A percentile compares a stretch with the other conserved stretches of the same genome.
phyloP scores from a whole-genome alignment of 352 stramenopile species.

The Phytopythium oedochilum region DNA sequence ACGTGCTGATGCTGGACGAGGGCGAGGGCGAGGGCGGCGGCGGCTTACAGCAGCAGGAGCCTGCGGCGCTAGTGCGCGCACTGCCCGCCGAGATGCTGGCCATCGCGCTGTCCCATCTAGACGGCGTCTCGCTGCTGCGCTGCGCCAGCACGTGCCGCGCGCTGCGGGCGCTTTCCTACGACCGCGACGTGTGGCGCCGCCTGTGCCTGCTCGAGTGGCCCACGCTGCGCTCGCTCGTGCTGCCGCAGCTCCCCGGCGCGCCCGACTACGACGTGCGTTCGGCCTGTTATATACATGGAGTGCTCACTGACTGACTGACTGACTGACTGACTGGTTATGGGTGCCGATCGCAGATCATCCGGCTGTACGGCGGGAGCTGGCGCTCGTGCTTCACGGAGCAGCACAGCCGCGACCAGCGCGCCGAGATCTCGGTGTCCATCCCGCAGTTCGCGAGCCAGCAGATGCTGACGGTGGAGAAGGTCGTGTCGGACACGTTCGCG shows the following conservation, averaged over 20 bases:
- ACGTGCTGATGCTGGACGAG: conserved; percentile 4
- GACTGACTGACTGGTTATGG: conserved; percentile 2
- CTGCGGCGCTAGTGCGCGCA: conserved; percentile 21
- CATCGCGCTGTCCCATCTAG: conserved; percentile 37
- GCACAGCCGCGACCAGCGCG: conserved; percentile 38
- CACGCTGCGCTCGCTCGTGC: conserved; percentile 41
- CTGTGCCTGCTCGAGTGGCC: conserved; percentile 60
- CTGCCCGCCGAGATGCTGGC: conserved; percentile 54
- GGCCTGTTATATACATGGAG: too few relatives aligned
- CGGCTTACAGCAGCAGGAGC: not conserved
- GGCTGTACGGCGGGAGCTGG: conserved; percentile 71
- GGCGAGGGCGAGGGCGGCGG: conserved; percentile 4
- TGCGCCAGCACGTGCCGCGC: conserved; percentile 39
- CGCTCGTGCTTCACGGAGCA: conserved; percentile 58
- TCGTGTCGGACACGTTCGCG: conserved; percentile 69
- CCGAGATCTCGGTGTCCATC: conserved; percentile 51
- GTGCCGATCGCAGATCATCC: conserved; percentile 8
- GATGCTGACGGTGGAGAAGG: conserved; percentile 44
- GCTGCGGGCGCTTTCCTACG: conserved; percentile 43
- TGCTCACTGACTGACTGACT: not conserved
- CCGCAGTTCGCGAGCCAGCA: conserved; percentile 36
- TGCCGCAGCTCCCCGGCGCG: conserved; percentile 65
- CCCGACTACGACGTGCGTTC: conserved; percentile 72
- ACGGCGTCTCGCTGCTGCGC: conserved; percentile 50
- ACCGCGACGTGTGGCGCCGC: conserved; percentile 58